Evolutionary conservation across 2,329 filamentous ascomycete genomes (phyloP), one percentile per base, ranked within the genome.

Genomic region (Fusarium goolgardi): DNA sequence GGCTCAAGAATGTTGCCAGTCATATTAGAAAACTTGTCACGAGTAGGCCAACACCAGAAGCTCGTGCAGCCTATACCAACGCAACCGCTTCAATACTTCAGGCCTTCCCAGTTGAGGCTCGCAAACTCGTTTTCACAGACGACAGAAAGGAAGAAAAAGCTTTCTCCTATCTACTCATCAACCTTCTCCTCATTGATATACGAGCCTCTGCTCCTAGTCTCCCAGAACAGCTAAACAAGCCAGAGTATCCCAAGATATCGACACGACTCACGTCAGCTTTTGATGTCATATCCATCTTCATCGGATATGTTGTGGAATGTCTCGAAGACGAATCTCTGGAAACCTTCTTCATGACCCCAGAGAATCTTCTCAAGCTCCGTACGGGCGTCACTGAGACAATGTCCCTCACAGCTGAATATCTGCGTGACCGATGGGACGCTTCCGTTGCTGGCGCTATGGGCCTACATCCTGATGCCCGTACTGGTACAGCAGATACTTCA

Each of bases 371-470:
- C 16, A 88, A 87, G 70, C 78, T 91, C 8, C 84, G 88, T 39
- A 86, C 83, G 50, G 81, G 84, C 55, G 83, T 91, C 51, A 82
- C 85, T 1, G 90, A 92, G 71, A 88, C 89, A 5, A 82, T 91
- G 73, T 87, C 87, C 0, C 77, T 89, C 3, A 84, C 85, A 0
- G 83, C 89, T 61, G 90, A 91, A 76, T 90, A 88, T 74, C 81
- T 92, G 3, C 85, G 89, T 40, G 90, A 92, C 72, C 80, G 89
- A n/a, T 91, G 88, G 87, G 90, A 92, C 72, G 87, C 86, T 6
- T 85, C 86, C 3, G 80, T 86, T n/a, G 85, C 88, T 5, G 89
- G 88, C 13, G 85, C 86, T 9, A 83, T 85, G 75, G 88, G 88
- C 4, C 75, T 91, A 9, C 86, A 91, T 71, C 85, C 84, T 2